Conservation (phyloP, 2,329 filamentous ascomycete species). For the Bipolaris cookei region DNA sequence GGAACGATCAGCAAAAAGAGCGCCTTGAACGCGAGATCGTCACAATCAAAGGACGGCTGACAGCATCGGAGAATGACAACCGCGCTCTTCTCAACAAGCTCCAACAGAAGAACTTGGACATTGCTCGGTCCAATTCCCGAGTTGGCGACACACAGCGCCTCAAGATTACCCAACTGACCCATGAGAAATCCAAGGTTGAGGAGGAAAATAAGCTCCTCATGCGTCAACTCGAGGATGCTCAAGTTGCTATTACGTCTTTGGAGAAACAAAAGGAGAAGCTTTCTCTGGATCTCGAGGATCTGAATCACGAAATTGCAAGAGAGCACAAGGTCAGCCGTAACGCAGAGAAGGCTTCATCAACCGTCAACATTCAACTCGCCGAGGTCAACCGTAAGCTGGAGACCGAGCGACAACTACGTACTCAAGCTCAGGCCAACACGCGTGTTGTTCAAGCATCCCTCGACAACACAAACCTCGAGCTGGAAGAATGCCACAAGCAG, state of each 20-base stretch:
- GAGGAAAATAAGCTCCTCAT: conserved; percentile 81
- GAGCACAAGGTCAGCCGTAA: conserved; percentile 89
- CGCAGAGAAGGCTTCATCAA: conserved; percentile 86
- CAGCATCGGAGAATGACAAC: conserved; percentile 96
- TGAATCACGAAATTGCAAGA: conserved; percentile 88
- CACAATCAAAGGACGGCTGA: conserved; percentile 85
- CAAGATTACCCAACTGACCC: conserved; percentile 76
- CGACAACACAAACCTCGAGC: conserved; percentile 79
- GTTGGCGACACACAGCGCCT: conserved; percentile 83
- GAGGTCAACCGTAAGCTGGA: conserved; percentile 90
- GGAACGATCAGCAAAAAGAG: conserved; percentile 93
- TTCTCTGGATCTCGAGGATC: conserved; percentile 83
- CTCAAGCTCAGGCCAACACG: conserved; percentile 83
- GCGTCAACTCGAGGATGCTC: conserved; percentile 84
- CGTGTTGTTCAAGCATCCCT: conserved; percentile 80
- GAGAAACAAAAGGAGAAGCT: conserved; percentile 97
- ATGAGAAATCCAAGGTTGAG: conserved; percentile 82
- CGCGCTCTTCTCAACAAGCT: conserved; percentile 94
- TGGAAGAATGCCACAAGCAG: conserved; percentile 79
- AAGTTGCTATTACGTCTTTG: conserved; percentile 79
- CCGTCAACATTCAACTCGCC: conserved; percentile 79
- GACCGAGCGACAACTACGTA: conserved; percentile 83
- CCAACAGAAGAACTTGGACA: conserved; percentile 95
- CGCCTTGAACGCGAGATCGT: conserved; percentile 88
- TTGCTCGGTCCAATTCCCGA: conserved; percentile 85